These are phyloP conservation scores for Dianthus caryophyllus DNA, from an alignment of 148 eudicot genomes.

Conservation along the genomic window DNA sequence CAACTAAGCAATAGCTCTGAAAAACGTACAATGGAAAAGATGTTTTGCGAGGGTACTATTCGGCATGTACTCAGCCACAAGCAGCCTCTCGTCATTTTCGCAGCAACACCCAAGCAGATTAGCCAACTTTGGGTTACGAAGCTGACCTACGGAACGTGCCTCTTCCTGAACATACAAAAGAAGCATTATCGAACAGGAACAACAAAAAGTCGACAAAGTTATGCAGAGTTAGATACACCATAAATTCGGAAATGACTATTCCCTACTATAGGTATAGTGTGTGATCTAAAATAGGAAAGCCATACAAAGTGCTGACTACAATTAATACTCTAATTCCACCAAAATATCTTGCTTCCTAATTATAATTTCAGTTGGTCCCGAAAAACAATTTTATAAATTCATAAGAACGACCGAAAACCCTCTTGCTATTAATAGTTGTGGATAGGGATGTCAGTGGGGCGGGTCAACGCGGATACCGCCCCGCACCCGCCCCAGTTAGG, in stretches of 20 bases:
- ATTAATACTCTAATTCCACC: background rate
- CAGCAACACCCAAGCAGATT: slow-evolving; percentile 71
- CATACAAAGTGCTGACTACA: background rate
- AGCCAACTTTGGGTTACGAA: slow-evolving; percentile 49
- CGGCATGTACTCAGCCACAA: slow-evolving; percentile 69
- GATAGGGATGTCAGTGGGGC: too few species aligned
- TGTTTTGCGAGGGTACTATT: slow-evolving; percentile 69
- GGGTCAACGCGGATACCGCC: too few species aligned
- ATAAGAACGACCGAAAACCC: too few species aligned
- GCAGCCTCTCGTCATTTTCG: slow-evolving; percentile 64
- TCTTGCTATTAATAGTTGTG: too few species aligned
- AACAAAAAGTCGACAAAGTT: background rate
- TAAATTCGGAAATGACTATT: background rate
- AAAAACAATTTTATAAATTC: background rate
- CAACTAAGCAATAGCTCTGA: background rate
- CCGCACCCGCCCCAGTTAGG: too few species aligned
- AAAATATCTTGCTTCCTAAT: background rate
- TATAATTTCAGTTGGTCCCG: background rate
- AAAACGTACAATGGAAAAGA: slow-evolving; percentile 62
- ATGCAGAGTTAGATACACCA: background rate
- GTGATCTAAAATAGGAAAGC: background rate
- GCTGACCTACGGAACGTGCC: slow-evolving; percentile 59
- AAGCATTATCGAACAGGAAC: background rate
- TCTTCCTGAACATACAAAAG: slow-evolving; percentile 45
- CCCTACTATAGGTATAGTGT: background rate